Base-by-base conservation (phyloP, 768 basidiomycete species). In the Dioszegia crocea region DNA sequence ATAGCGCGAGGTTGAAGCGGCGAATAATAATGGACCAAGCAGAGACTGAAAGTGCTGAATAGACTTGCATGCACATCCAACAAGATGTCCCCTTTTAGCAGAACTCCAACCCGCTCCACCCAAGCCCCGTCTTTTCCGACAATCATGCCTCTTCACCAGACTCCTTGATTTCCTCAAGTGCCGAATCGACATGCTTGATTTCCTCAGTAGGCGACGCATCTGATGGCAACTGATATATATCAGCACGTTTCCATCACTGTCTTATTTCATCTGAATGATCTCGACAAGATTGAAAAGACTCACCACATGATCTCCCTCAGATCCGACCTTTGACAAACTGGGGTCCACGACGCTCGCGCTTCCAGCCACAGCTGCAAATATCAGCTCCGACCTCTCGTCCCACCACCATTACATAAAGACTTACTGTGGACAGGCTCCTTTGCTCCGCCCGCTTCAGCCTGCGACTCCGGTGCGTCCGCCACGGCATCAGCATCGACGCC, bases 361-460 rank as follows among this genome's bases (percentile, higher is more conserved):
- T 12, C 71, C 64, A 23, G 71, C 70, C 21, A 71, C 67, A 43
- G 71, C 72, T 68, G 24, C n/a, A 19, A 2, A 16, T 19, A 40
- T 56, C 29, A 50, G 31, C 52, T 49, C 27, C 3, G 23, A 17
- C 31, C 33, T n/a, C 29, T 26, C 21, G 21, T 19, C 33, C 14
- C 19, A 17, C 39, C 8, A 10, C 36, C 5, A 29, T 16, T 5
- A 24, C n/a, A 21, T 6, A 45, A 10, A 24, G 19, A 67, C 74
- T 63, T 61, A 76, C 74, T 76, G 56, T 76, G 75, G 6, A 51
- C 46, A 21, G 75, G 75, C 62, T 76, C 75, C 56, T 70, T 68
- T 16, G 49, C 53, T 12, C 75, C 73, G 14, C 70, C 70, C 16
- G 30, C 49, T 6, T 39, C 59, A n/a, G 23, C 57, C 3, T 47